Base-by-base conservation (phyloP, 192 early-diverging fungal genomes). In the Linnemannia exigua region DNA sequence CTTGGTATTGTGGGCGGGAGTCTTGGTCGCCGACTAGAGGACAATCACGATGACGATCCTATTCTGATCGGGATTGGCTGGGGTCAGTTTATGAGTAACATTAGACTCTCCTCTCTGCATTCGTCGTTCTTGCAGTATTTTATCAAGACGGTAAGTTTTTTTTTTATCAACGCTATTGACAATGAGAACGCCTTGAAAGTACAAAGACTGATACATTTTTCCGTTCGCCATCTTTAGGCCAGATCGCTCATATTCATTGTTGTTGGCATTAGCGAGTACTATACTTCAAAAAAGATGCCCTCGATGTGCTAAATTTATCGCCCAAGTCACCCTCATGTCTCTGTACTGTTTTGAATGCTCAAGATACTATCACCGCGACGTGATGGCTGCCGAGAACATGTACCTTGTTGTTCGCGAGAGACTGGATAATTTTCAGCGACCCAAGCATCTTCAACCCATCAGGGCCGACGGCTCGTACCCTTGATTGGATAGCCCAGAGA, bases 201-300 rank as follows among this genome's bases (percentile, higher is more conserved):
- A 69, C 17, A 69, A 33, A 1, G 36, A 15, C 36, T 38, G 16
- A 36, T 37, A 69, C 36, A 15, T 70, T 41, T 37, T 11, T 19
- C 5, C 33, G n/a, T 36, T 68, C 15, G 7, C 4, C 35, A 16
- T 70, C 8, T 70, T 9, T 37, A 73, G 72, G 72, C 72, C 19
- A 22, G 72, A 22, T 51, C 72, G 1, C 36, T 73, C 2, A 7
- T 48, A 0, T 77, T 70, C 9, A 48, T 77, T 15, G 67, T 77
- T 1, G 16, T 77, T 19, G 76, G 76, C 16, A 2, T 69, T 33
- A 77, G 52, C 19, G 67, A 77, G 12, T 77, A 70, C 35, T 69
- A 77, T 46, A 77, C 76, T 0, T 70, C 76, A 20, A 77, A 77
- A n/a, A 77, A 77, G n/a, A 46, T 70, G 67, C 48, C 76, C 76